Evolutionary conservation across 2,329 filamentous ascomycete genomes (phyloP), one percentile per base, ranked within the genome.

Genomic region (Ambrosiella xylebori): DNA sequence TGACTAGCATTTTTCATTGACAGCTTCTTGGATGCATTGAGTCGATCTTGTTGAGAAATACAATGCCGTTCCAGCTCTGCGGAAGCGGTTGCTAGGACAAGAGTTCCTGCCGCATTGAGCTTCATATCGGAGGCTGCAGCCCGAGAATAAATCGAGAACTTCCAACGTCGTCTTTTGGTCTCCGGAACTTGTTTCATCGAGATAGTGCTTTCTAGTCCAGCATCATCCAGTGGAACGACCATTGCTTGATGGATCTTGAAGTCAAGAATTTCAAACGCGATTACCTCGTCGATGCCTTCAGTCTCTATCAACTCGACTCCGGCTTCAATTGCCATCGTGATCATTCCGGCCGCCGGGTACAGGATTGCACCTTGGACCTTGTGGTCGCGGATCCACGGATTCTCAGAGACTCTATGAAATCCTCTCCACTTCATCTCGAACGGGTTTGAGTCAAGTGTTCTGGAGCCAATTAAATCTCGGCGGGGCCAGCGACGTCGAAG

Each of bases 321-420:
- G 1, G 69, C 75, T 60, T 78, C 74, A 1, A 78, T 62, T 0
- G 69, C 73, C 75, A 77, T 78, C 13, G 69, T 65, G 1, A 74
- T 64, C 68, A 77, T 74, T 1, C 75, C 76, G 1, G 76, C 70
- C 2, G 73, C 75, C 1, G 76, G 76, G 54, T 76, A 78, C 13
- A 79, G 65, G 38, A 73, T 71, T 1, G 72, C 72, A 61, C 73
- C 74, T 59, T 76, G 74, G 7, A 79, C 70, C 19, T 74, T 70
- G 59, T 79, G 76, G 58, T 79, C 73, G 54, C 69, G 66, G 7
- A 79, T 68, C 76, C 77, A 79, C 0, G 75, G 74, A 53, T 74
- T 73, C 63, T 79, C 75, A 0, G 68, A 67, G 6, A 74, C 58
- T 8, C 74, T 72, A 40, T 78, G 68, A 61, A 75, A 76, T 1